Base-by-base conservation (phyloP, 2,329 filamentous ascomycete species). In the Rutstroemia sp. region DNA sequence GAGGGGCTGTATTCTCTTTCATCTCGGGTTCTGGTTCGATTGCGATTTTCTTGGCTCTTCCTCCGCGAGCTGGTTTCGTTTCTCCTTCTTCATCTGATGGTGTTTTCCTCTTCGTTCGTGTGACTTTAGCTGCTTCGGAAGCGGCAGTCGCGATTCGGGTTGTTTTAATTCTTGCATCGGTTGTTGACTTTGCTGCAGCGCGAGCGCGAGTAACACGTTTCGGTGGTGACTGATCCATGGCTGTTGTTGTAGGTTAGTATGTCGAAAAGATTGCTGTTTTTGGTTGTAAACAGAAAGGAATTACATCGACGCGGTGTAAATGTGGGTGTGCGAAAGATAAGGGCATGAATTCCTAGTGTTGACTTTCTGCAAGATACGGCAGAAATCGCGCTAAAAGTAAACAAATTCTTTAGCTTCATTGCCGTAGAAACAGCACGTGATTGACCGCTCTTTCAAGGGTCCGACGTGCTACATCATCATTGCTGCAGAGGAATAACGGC, bases 201-300 rank as follows among this genome's bases (percentile, higher is more conserved):
- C 74, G 66, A 46, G 76, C 73, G 62, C 81, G 77, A 60, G 81
- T 83, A 65, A 83, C 76, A 61, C 81, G 78, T 71, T 82, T 82
- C 38, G 80, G 81, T 51, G 81, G 80, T 57, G 78, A 82, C 61
- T 73, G 69, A 52, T 71, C 70, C 79, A 83, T 82, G 61, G 30
- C 30, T 34, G 30, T 34, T 34, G 51, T 45, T 57, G 38, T 9
- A 19, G 21, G 23, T 46, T 23, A 21, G 21, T 46, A 23, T 46
- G 16, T 46, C 5, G 42, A 10, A 5, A 23, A 6, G 12, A 25
- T 46, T 46, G 42, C 2, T 23, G 7, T 46, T 46, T 17, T 46
- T 25, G 12, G 12, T 21, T 21, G 12, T 14, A 23, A 16, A 10
- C 17, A 23, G 25, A 46, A 5, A 46, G 19, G 21, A 16, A 21